Conservation (phyloP, 1,139 yeast species). For the Saccharomycopsis hybrid region DNA sequence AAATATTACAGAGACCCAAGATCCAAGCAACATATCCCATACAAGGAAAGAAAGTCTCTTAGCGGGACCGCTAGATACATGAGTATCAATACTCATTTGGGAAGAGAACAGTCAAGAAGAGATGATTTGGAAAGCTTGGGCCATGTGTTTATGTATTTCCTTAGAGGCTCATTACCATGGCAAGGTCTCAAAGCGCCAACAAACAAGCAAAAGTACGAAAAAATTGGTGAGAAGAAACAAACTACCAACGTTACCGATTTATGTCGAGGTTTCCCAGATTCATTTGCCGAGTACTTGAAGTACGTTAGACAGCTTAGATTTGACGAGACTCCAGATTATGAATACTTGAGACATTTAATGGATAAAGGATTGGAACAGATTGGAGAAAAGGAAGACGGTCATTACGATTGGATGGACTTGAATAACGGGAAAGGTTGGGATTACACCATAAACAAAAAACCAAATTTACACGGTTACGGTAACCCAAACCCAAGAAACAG, state of each 20-base stretch:
- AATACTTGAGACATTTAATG: conserved; percentile 70
- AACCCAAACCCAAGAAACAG: conserved; percentile 51
- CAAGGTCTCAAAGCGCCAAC: conserved; percentile 86
- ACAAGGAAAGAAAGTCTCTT: conserved; percentile 54
- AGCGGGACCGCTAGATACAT: conserved; percentile 63
- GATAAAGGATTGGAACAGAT: conserved; percentile 64
- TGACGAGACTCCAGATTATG: conserved; percentile 94
- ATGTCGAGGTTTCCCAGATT: conserved; percentile 75
- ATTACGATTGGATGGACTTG: conserved; percentile 91
- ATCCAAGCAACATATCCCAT: conserved; percentile 53
- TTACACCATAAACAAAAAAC: conserved; percentile 70
- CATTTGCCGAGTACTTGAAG: conserved; percentile 79
- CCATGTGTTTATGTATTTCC: conserved; percentile 57
- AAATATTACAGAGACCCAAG: conserved; percentile 59
- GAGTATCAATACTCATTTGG: conserved; percentile 61
- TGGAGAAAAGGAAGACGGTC: conserved; percentile 75
- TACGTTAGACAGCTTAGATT: conserved; percentile 77
- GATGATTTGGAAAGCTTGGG: conserved; percentile 60
- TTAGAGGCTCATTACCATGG: conserved; percentile 54
- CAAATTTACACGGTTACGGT: conserved; percentile 89
- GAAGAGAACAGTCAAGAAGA: conserved; percentile 59
- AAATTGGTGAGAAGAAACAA: conserved; percentile 91
- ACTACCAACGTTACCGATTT: conserved; percentile 73
- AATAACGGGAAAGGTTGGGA: conserved; percentile 95
- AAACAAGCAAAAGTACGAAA: conserved; percentile 92